These are phyloP conservation scores for Russula foetens DNA, from an alignment of 768 basidiomycete species.

Conservation along the genomic window DNA sequence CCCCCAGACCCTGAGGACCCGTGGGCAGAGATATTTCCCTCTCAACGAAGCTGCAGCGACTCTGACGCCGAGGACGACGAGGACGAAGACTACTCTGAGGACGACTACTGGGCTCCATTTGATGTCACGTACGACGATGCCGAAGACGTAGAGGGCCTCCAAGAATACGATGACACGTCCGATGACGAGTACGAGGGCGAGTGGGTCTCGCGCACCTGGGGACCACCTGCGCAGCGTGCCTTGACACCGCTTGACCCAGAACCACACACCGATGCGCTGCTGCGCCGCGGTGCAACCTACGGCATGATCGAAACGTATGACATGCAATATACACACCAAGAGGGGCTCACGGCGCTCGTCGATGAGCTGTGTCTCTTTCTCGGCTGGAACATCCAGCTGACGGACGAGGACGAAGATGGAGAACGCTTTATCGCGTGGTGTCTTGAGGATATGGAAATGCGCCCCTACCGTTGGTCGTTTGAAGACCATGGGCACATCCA, in stretches of 20 bases:
- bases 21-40: conserved; percentile 62
- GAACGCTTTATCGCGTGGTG: conserved; percentile 35
- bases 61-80: conserved; percentile 29
- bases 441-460: conserved; percentile 32
- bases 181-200: conserved; percentile 34
- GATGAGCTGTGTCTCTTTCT: conserved; percentile 43
- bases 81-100: conserved; percentile 23
- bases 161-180: conserved; percentile 29
- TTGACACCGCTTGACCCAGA: conserved; percentile 30
- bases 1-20: conserved; percentile 44
- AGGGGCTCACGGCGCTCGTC: conserved; percentile 42
- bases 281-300: conserved; percentile 51
- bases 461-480: conserved; percentile 37
- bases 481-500: conserved; percentile 21
- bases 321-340: conserved; percentile 46
- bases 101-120: conserved; percentile 21
- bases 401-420: conserved; percentile 34
- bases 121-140: conserved; percentile 24
- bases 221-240: conserved; percentile 41
- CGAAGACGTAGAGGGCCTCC: conserved; percentile 19
- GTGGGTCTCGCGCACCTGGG: conserved; percentile 47
- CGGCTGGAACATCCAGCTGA: conserved; percentile 59
- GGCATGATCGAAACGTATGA: conserved; percentile 50
- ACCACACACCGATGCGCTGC: conserved; percentile 33
- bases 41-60: conserved; percentile 27